A percentile compares a stretch with the other conserved stretches of the same genome.
Conservation (phyloP, 83 land plant genomes). For the Isoetes engelmannii region DNA sequence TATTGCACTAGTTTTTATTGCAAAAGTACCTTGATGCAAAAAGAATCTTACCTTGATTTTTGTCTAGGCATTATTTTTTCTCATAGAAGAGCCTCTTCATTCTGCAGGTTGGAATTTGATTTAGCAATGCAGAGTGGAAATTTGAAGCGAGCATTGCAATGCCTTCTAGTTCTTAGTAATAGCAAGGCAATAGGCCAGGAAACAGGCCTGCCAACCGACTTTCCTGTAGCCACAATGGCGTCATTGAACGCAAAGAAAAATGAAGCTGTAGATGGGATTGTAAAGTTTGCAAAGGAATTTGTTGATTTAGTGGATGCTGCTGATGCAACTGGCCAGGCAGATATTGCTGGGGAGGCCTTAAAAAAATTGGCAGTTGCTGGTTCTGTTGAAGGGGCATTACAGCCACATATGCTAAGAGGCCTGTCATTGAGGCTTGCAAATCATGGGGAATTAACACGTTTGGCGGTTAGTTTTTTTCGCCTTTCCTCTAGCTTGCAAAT, state of each 20-base stretch:
- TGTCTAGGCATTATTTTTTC: too few species aligned
- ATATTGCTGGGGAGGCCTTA: slow-evolving; percentile 86
- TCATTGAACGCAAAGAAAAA: slow-evolving; percentile 50
- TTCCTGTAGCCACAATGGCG: slow-evolving; percentile 58
- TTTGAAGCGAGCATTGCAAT: slow-evolving; percentile 88
- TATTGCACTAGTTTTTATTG: too few species aligned
- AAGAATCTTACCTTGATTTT: too few species aligned
- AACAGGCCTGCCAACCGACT: slow-evolving; percentile 33
- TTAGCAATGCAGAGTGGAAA: slow-evolving; percentile 94
- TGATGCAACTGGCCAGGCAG: slow-evolving; percentile 92
- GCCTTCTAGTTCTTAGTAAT: slow-evolving; percentile 86
- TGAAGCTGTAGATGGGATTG: slow-evolving; percentile 89
- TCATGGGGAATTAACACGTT: slow-evolving; percentile 94
- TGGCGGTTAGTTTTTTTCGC: slow-evolving; percentile 51
- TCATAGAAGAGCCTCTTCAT: not conserved
- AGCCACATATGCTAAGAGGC: slow-evolving; percentile 63
- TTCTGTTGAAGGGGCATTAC: slow-evolving; percentile 81
- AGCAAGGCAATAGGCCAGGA: slow-evolving; percentile 87
- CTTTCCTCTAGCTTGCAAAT: not conserved
- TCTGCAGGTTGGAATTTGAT: slow-evolving; percentile 79
- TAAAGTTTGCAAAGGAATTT: slow-evolving; percentile 86
- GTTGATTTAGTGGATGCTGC: slow-evolving; percentile 95
- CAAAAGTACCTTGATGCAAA: too few species aligned
- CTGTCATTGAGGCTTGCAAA: slow-evolving; percentile 78
- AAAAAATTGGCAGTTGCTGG: slow-evolving; percentile 91